Conservation (phyloP, 768 basidiomycete genomes). For the Phaeotremella fagi region DNA sequence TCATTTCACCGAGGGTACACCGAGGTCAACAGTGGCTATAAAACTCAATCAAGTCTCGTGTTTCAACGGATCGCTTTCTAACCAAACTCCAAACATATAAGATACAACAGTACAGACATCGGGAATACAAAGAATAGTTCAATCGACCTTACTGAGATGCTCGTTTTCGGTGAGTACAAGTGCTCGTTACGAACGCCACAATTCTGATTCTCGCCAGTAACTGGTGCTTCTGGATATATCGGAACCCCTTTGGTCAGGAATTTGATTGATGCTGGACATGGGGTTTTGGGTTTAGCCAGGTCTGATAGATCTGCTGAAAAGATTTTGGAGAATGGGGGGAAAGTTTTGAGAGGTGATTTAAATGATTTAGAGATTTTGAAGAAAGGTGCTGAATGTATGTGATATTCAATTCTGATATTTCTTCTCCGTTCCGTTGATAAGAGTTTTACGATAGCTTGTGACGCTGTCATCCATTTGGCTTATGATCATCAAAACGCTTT, state of each 20-base stretch:
- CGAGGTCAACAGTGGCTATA: not conserved
- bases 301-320: slow-evolving; percentile 12
- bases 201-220: slow-evolving; percentile 11
- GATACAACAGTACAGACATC: too few relatives aligned
- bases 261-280: slow-evolving; percentile 18
- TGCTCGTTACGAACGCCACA: not conserved
- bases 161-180: not conserved
- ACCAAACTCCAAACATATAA: too few relatives aligned
- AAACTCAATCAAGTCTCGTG: not conserved
- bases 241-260: slow-evolving; percentile 9
- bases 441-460: slow-evolving; percentile 3
- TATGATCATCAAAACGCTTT: slow-evolving; percentile 29
- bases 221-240: slow-evolving; percentile 31
- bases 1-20: not conserved
- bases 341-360: slow-evolving; percentile 17
- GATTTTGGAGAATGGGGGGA: slow-evolving; percentile 18
- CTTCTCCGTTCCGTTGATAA: not conserved
- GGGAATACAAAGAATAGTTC: not conserved
- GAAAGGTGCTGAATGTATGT: slow-evolving; percentile 6
- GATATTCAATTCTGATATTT: not conserved
- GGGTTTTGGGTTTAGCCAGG: slow-evolving; percentile 24
- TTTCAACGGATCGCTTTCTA: not conserved
- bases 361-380: slow-evolving; percentile 26
- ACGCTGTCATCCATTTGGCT: slow-evolving; percentile 34
- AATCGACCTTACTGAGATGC: not conserved